Conservation (phyloP, 805 yeast genomes). For the Hagleromyces aurorensis region DNA sequence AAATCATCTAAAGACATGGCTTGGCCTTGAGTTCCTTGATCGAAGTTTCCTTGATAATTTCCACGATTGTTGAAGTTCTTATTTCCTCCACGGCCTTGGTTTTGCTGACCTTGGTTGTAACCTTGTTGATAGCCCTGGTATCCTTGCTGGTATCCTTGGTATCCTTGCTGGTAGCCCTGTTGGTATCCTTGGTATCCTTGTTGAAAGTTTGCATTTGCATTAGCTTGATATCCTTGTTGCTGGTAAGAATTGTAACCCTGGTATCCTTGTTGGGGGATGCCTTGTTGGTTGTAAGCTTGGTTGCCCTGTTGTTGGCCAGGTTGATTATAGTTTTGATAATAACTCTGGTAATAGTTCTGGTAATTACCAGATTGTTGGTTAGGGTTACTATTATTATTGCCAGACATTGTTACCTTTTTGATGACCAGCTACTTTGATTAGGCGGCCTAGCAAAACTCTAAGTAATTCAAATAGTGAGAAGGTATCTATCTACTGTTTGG, state of each 20-base stretch:
- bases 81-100: conserved; percentile 18
- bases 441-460: no score
- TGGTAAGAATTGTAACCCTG: conserved; percentile 20
- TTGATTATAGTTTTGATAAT: conserved; percentile 22
- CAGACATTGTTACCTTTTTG: no score
- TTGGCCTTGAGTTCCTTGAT: conserved; percentile 34
- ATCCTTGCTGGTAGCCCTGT: conserved; percentile 11
- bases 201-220: no score
- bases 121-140: conserved; percentile 24
- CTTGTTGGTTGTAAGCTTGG: conserved; percentile 24
- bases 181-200: conserved; percentile 8
- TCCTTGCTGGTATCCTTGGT: conserved; percentile 9
- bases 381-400: no score
- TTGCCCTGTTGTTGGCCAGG: conserved; percentile 18
- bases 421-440: no score
- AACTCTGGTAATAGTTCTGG: conserved; percentile 18
- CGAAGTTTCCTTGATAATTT: no score
- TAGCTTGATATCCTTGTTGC: no score
- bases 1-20: conserved; percentile 79
- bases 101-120: conserved; percentile 17
- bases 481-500: no score
- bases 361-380: no score
- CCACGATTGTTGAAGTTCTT: conserved; percentile 8
- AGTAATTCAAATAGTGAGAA: no score
- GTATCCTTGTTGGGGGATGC: conserved; percentile 17